Evolutionary conservation across 441 rosid species (phyloP).

Genomic region (Syzygium malaccense): DNA sequence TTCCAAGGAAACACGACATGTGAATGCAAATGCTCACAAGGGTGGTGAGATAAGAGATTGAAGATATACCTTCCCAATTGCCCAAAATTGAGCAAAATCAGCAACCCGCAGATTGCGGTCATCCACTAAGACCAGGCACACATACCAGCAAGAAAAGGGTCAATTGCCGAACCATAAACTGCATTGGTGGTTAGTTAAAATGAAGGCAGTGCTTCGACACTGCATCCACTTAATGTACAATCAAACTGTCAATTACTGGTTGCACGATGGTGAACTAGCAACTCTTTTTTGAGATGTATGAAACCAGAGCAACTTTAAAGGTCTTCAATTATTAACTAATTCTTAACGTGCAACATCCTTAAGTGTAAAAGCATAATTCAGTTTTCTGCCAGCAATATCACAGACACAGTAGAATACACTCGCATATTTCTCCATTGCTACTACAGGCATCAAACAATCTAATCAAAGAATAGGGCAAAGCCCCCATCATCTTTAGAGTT

Average conservation of each 20-base stretch:
- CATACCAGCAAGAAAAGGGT: slow-evolving; percentile 94
- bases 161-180: slow-evolving; percentile 93
- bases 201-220: slow-evolving; percentile 80
- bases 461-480: not conserved
- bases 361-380: not conserved
- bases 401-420: not conserved
- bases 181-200: slow-evolving; percentile 91
- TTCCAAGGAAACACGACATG: slow-evolving; percentile 30
- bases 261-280: slow-evolving; percentile 15
- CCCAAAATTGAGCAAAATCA: slow-evolving; percentile 99
- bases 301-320: slow-evolving; percentile 5
- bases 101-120: slow-evolving; percentile 99
- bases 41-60: slow-evolving; percentile 50
- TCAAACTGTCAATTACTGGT: slow-evolving; percentile 39
- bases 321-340: slow-evolving; percentile 12
- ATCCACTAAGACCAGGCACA: slow-evolving; percentile 99
- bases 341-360: slow-evolving; percentile 17
- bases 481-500: not conserved
- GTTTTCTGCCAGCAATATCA: not conserved
- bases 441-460: not conserved
- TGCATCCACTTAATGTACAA: slow-evolving; percentile 71
- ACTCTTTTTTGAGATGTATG: not conserved
- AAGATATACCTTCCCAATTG: slow-evolving; percentile 97
- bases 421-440: not conserved
- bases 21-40: slow-evolving; percentile 34